Percentiles rank a stretch among this genome's conserved stretches.
phyloP scores from a whole-genome alignment of 768 basidiomycete species.

The Rhodosporidiobolus odoratus region DNA sequence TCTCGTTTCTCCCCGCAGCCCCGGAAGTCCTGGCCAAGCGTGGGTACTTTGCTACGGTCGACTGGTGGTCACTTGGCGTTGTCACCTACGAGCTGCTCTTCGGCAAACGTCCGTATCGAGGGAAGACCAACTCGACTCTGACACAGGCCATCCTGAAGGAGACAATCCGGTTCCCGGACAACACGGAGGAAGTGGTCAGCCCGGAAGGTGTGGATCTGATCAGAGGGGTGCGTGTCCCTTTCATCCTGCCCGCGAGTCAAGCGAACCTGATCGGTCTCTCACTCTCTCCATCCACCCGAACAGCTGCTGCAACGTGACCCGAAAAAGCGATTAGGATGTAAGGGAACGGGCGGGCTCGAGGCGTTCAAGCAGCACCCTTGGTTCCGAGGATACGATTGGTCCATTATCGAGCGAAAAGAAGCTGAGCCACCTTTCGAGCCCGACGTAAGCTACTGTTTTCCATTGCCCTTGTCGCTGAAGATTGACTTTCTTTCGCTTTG shows the following conservation, averaged over 20 bases:
- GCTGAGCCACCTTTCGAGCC: conserved; percentile 78
- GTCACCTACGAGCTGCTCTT: conserved; percentile 88
- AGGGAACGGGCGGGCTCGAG: conserved; percentile 64
- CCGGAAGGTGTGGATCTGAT: conserved; percentile 71
- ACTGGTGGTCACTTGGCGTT: conserved; percentile 94
- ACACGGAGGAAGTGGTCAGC: conserved; percentile 68
- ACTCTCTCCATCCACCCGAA: too few species aligned
- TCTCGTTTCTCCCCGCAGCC: conserved; percentile 46
- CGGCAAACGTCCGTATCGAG: conserved; percentile 79
- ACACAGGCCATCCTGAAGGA: conserved; percentile 90
- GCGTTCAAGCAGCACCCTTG: conserved; percentile 77
- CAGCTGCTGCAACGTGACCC: conserved; percentile 86
- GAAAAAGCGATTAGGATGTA: conserved; percentile 72
- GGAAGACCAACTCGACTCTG: conserved; percentile 84
- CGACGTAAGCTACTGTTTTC: conserved; percentile 60
- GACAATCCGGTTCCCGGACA: conserved; percentile 80
- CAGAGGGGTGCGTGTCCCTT: conserved; percentile 59
- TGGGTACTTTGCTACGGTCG: conserved; percentile 89
- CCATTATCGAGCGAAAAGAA: conserved; percentile 59
- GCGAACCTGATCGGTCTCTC: conserved; percentile 8
- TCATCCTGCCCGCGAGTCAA: neutral
- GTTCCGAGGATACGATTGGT: conserved; percentile 80
- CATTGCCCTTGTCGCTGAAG: neutral
- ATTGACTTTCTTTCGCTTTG: conserved; percentile 4
- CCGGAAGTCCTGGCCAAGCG: conserved; percentile 90